Evolutionary conservation across 2,329 filamentous ascomycete genomes (phyloP).

Genomic region (Fusarium mangiferae): DNA sequence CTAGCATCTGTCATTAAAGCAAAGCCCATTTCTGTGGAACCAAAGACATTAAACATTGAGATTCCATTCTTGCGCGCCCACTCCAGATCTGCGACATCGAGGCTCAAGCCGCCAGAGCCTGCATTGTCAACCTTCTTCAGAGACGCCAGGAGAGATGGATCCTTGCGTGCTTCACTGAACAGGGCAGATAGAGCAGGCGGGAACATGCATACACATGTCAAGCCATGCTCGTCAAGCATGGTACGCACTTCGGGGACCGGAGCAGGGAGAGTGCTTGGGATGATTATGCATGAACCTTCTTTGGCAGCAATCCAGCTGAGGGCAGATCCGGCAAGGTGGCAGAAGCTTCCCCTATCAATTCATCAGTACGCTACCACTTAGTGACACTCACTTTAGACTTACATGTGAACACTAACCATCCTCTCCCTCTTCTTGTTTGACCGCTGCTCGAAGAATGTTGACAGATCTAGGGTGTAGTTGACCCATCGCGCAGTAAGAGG

Average conservation of each 20-base stretch:
- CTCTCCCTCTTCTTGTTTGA: neutral
- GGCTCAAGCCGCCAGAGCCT: slow-evolving; percentile 1
- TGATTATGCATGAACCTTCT: slow-evolving; percentile 21
- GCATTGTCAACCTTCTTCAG: slow-evolving; percentile 10
- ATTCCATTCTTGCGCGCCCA: slow-evolving; percentile 27
- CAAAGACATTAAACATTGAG: slow-evolving; percentile 17
- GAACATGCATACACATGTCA: slow-evolving; percentile 14
- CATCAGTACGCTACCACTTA: neutral
- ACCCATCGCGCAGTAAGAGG: slow-evolving; percentile 34
- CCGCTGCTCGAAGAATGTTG: neutral
- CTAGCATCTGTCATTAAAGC: neutral
- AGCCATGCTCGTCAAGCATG: slow-evolving; percentile 10
- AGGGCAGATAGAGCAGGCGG: slow-evolving; percentile 10
- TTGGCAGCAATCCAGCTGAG: neutral
- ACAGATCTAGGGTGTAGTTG: neutral
- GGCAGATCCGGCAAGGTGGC: slow-evolving; percentile 15
- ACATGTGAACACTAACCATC: neutral
- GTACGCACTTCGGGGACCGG: neutral
- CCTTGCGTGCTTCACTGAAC: slow-evolving; percentile 15
- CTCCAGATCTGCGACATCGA: slow-evolving; percentile 3
- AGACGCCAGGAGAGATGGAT: slow-evolving; percentile 8
- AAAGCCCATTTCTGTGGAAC: slow-evolving; percentile 20
- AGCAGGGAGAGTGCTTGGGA: slow-evolving; percentile 25
- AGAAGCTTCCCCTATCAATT: slow-evolving; percentile 26
- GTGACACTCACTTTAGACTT: fast-evolving